phyloP scores from a whole-genome alignment of 306 rosid species.

The Cicer cuneatum region DNA sequence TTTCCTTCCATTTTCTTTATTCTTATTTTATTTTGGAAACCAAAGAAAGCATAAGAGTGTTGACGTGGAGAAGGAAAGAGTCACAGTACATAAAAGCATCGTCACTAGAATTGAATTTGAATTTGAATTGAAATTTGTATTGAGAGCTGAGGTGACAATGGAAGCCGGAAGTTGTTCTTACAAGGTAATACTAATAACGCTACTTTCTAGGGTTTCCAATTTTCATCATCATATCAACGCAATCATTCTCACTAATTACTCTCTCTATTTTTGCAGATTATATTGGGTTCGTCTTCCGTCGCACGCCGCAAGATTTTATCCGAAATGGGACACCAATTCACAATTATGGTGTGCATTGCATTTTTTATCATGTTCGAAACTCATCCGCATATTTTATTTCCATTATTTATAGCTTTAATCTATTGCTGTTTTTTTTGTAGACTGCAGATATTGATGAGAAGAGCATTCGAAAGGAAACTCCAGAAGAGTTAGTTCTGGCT shows the following conservation, averaged over 20 bases:
- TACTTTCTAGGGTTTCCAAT: conserved; percentile 48
- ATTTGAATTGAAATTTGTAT: too few relatives aligned
- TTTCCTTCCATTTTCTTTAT: too few relatives aligned
- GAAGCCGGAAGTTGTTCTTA: conserved; percentile 47
- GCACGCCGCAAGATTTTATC: conserved; percentile 76
- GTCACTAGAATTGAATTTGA: too few relatives aligned
- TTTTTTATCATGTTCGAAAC: not conserved
- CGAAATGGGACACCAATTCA: conserved; percentile 82
- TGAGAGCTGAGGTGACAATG: conserved; percentile 5
- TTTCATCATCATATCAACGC: conserved; percentile 2
- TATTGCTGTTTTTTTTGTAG: conserved; percentile 44
- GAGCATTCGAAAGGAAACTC: conserved; percentile 77
- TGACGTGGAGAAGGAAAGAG: too few relatives aligned
- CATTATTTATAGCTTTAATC: conserved; percentile 13
- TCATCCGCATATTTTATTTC: conserved; percentile 1
- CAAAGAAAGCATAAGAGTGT: too few relatives aligned
- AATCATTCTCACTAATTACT: not conserved
- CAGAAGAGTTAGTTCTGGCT: conserved; percentile 89
- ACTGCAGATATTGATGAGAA: conserved; percentile 97
- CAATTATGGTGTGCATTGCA: conserved; percentile 60
- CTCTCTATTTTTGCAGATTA: conserved; percentile 58
- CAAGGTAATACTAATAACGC: conserved; percentile 44
- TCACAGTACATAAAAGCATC: too few relatives aligned
- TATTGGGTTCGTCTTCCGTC: conserved; percentile 72
- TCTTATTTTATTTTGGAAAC: too few relatives aligned